Evolutionary conservation across 768 basidiomycete genomes (phyloP), one percentile per base, ranked within the genome.

Genomic region (Termitomyces heimii): DNA sequence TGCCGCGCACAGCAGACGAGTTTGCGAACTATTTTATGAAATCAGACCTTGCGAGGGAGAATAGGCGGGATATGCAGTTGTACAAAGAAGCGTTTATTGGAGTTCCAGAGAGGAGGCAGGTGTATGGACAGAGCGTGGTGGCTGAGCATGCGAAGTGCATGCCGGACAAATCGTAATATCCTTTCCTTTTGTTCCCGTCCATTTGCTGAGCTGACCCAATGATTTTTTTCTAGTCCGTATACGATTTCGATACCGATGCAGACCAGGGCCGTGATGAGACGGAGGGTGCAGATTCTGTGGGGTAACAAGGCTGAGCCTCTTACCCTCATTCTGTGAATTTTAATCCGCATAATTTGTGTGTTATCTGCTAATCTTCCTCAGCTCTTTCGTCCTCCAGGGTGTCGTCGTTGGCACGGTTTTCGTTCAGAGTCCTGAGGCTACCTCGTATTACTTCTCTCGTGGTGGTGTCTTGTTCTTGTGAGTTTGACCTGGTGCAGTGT

Each of bases 381-480:
- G 84, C 40, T 73, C 78, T 10, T 85, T 82, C 66, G 62, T 83
- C 31, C 72, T 84, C 60, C 77, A 80, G 61, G 73, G 70, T 28
- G 55, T 78, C 8, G 77, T 80, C 61, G 77, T 86, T 51, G 88
- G 88, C 28, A 83, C 82, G 0, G 79, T 88, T 29, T 92, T 88
- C 75, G 74, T 82, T 56, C 73, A 77, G 9, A 70, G 84, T 34
- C 74, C 80, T 0, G 72, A 81, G 16, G 71, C 73, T 9, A 88
- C 89, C 0, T 68, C 74, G 14, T 82, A 81, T 12, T 86, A 81
- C 66, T 91, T 88, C 75, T 84, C 86, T n/a, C 81, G 90, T 20
- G 89, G 88, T 40, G 85, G 89, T 71, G 76, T 87, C 24, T 73
- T 93, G 20, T 92, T 88, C 79, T 89, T 91, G 80, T 86, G 66